phyloP scores from a whole-genome alignment of 108 stramenopile species.

The Epithemia pelagica region DNA sequence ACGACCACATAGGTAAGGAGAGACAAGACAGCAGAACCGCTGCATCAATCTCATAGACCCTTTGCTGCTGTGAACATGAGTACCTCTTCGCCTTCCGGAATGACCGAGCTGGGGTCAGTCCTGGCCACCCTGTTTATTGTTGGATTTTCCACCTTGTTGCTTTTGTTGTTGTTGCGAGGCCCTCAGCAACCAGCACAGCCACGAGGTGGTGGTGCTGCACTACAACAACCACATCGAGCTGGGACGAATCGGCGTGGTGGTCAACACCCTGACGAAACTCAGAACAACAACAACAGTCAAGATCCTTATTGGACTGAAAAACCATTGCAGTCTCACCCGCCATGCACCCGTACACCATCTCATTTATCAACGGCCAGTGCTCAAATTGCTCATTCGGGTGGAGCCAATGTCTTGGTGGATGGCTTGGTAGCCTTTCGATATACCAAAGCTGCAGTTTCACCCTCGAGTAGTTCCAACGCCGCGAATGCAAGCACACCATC shows the following conservation, averaged over 20 bases:
- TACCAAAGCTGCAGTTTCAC: conserved; percentile 3
- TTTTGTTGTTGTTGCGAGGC: neutral
- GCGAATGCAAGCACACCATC: neutral
- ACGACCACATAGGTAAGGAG: too few relatives aligned
- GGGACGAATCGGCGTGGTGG: neutral
- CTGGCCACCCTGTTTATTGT: neutral
- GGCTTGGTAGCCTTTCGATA: conserved; percentile 15
- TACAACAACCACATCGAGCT: neutral
- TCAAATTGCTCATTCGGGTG: neutral
- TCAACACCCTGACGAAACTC: too few relatives aligned
- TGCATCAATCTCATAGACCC: too few relatives aligned
- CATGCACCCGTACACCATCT: neutral
- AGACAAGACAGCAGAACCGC: too few relatives aligned
- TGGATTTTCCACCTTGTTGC: neutral
- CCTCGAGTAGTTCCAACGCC: neutral
- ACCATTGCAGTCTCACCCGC: too few relatives aligned
- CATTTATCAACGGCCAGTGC: neutral
- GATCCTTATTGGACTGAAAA: neutral
- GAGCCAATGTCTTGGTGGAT: conserved; percentile 6
- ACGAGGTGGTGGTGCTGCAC: neutral
- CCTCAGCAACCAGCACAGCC: neutral
- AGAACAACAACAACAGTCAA: neutral
- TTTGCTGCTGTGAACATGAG: too few relatives aligned
- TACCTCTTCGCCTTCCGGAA: too few relatives aligned
- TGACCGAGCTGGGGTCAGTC: neutral